A percentile compares a stretch with the other conserved stretches of the same genome.
phyloP scores from a whole-genome alignment of 2,329 filamentous ascomycete species.

The Hypoxylon sp. region DNA sequence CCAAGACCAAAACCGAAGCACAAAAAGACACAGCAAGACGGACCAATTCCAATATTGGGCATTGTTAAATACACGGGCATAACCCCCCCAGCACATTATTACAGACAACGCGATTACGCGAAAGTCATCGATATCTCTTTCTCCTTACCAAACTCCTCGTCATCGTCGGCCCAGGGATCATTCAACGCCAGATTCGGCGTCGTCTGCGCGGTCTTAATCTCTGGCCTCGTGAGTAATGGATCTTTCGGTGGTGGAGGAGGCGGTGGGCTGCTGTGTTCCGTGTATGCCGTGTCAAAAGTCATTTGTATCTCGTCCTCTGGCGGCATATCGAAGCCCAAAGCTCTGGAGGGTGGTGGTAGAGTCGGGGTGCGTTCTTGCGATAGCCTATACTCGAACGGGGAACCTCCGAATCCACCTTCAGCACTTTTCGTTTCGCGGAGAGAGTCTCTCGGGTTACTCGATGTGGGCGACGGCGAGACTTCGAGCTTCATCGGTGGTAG shows the following conservation, averaged over 20 bases:
- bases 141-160: conserved; percentile 76
- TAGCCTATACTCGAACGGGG: conserved; percentile 46
- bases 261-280: conserved; percentile 54
- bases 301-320: conserved; percentile 71
- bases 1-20: conserved; percentile 4
- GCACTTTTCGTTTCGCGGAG: conserved; percentile 65
- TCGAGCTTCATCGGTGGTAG: conserved; percentile 91
- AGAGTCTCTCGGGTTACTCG: conserved; percentile 52
- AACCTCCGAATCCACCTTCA: conserved; percentile 53
- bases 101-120: conserved; percentile 63
- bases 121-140: conserved; percentile 87
- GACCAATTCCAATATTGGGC: neutral
- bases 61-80: neutral
- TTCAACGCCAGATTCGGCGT: conserved; percentile 65
- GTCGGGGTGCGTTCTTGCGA: conserved; percentile 52
- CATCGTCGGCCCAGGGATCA: conserved; percentile 79
- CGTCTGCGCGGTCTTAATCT: conserved; percentile 63
- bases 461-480: conserved; percentile 57
- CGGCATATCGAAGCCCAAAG: conserved; percentile 39
- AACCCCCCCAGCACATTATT: neutral
- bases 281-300: conserved; percentile 78
- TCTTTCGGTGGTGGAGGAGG: conserved; percentile 54
- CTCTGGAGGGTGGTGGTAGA: conserved; percentile 45
- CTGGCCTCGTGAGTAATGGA: conserved; percentile 56
- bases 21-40: neutral